A percentile compares a stretch with the other conserved stretches of the same genome.
Conservation (phyloP, 352 stramenopile genomes). For the Pythium folliculosum region DNA sequence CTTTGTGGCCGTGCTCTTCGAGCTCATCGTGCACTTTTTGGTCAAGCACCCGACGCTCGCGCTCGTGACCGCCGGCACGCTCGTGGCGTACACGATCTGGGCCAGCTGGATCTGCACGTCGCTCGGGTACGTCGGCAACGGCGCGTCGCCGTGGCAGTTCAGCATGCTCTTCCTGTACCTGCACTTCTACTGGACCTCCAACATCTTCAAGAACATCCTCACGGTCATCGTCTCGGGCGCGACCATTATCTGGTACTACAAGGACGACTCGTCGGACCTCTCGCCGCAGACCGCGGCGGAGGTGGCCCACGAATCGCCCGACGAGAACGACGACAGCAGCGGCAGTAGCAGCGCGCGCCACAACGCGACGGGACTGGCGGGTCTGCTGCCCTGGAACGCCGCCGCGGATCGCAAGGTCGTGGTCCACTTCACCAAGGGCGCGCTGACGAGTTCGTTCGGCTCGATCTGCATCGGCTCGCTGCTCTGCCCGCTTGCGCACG, state of each 20-base stretch:
- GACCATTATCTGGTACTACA: slow-evolving; percentile 88
- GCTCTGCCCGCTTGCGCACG: slow-evolving; percentile 70
- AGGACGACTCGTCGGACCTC: slow-evolving; percentile 63
- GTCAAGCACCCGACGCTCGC: slow-evolving; percentile 56
- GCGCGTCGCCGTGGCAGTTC: slow-evolving; percentile 66
- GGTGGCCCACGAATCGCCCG: slow-evolving; percentile 33
- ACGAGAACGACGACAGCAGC: slow-evolving; percentile 8
- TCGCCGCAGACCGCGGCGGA: slow-evolving; percentile 46
- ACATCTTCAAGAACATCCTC: slow-evolving; percentile 84
- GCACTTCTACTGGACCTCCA: slow-evolving; percentile 89
- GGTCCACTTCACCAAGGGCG: slow-evolving; percentile 63
- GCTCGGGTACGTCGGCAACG: slow-evolving; percentile 64
- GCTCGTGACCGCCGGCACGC: slow-evolving; percentile 44
- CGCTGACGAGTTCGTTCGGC: slow-evolving; percentile 74
- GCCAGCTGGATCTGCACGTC: slow-evolving; percentile 77
- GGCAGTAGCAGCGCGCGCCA: slow-evolving; percentile 1
- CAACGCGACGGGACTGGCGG: background rate
- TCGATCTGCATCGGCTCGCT: slow-evolving; percentile 86
- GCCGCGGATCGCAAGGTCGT: slow-evolving; percentile 57
- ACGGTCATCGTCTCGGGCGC: slow-evolving; percentile 77
- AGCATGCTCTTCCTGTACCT: slow-evolving; percentile 76
- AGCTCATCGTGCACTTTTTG: slow-evolving; percentile 76
- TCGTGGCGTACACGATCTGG: slow-evolving; percentile 78
- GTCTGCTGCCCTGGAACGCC: slow-evolving; percentile 17
- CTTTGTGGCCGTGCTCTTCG: slow-evolving; percentile 84